Base-by-base conservation (phyloP, 1,284 basidiomycete species). In the Cryptococcus sp. region DNA sequence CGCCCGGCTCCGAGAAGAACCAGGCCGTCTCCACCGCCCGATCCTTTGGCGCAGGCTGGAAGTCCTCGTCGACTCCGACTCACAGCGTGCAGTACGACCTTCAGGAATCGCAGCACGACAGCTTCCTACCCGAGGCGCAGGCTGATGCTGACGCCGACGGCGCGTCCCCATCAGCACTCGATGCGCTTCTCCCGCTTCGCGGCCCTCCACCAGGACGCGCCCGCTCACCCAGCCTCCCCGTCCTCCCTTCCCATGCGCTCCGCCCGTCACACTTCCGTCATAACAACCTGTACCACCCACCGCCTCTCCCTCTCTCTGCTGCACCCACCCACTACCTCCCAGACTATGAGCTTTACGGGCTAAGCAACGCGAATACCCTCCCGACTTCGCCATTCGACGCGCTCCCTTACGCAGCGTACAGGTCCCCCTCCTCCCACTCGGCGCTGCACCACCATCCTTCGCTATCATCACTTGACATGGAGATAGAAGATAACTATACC, bases 1-100 rank as follows among this genome's bases (percentile, higher is more conserved):
- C 15, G 3, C 36, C 15, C 15, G 33, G 18, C 20, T 36, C 16
- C 20, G 52, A 47, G 15, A 20, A 50, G 24, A 18, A 11, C 12
- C 36, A 38, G 16, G 18, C 18, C 18, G 46, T 33, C 24, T 4
- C 51, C 20, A 54, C 52, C 20, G 56, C 59, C 21, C 52, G 52
- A 21, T 20, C 52, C 8, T 61, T 61, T 50, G 59, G 59, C 20
- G 59, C 55, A 16, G 59, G 59, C 18, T 61, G 59, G 59, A 57
- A 57, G 33, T 61, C 59, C 16, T 52, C 59, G 16, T 48, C 53
- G 7, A 38, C 50, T 4, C 13, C 12, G 40, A 38, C 39, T n/a
- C 28, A 18, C 24, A 12, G 21, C 35, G 7, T 42, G 24, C 18
- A 9, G 13, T 28, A 2, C 16, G 20, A 18, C 37, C 9, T 38